A percentile compares a stretch with the other conserved stretches of the same genome.
Evolutionary conservation across 441 rosid genomes (phyloP).

Genomic region (Corymbia calophylla): DNA sequence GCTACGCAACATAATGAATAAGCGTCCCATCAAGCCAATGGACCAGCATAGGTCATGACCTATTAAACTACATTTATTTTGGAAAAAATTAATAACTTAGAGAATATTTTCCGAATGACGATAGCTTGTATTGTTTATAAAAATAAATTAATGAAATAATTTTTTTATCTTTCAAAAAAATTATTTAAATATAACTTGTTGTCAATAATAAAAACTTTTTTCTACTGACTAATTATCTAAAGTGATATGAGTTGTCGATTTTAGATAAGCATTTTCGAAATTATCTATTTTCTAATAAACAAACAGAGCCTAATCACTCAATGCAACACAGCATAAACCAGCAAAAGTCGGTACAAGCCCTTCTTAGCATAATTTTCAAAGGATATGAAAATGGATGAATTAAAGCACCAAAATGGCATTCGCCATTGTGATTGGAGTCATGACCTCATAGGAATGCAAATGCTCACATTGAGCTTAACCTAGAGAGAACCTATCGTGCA

Average conservation of each 20-base stretch:
- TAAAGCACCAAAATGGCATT: neutral
- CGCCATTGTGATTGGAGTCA: neutral
- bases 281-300: neutral
- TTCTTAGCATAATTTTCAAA: neutral
- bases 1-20: neutral
- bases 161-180: neutral
- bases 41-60: neutral
- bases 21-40: neutral
- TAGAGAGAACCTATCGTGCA: accelerated
- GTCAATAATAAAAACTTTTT: accelerated
- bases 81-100: neutral
- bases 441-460: neutral
- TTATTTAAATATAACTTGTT: neutral
- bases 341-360: neutral
- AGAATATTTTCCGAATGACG: accelerated
- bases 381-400: neutral
- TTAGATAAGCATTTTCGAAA: accelerated
- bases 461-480: neutral
- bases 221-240: accelerated
- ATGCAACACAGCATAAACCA: neutral
- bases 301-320: neutral
- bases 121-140: neutral
- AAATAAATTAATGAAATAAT: accelerated
- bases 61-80: neutral
- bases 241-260: accelerated